These are phyloP conservation scores for Noccaea bulbosa DNA, from an alignment of 345 rosid species.

Conservation along the genomic window DNA sequence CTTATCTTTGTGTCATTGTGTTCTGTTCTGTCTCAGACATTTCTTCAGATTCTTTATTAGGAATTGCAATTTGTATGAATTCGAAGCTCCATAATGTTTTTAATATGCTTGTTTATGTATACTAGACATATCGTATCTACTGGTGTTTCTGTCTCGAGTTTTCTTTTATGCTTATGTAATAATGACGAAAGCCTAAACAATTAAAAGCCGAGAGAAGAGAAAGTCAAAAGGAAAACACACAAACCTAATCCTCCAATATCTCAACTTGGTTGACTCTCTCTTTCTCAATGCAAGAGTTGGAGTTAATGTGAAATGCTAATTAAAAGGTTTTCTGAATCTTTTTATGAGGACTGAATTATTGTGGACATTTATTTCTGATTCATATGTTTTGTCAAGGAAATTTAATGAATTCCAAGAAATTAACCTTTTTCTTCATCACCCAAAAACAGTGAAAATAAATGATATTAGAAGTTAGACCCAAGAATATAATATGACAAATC, in stretches of 20 bases:
- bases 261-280: slow-evolving; percentile 33
- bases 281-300: background rate
- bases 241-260: slow-evolving; percentile 48
- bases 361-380: slow-evolving; percentile 7
- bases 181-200: slow-evolving; percentile 35
- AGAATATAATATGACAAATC: background rate
- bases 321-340: slow-evolving; percentile 7
- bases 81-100: slow-evolving; percentile 9
- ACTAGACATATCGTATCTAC: background rate
- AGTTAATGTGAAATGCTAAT: slow-evolving; percentile 33
- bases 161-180: slow-evolving; percentile 27
- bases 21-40: slow-evolving; percentile 10
- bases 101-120: background rate
- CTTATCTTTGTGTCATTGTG: slow-evolving; percentile 16
- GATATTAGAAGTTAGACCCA: too few relatives aligned
- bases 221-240: slow-evolving; percentile 38
- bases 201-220: slow-evolving; percentile 16
- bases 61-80: background rate
- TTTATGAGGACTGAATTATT: background rate
- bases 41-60: slow-evolving; percentile 4
- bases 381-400: background rate
- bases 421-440: too few relatives aligned
- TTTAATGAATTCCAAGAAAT: background rate
- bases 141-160: background rate
- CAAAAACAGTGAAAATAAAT: too few relatives aligned